Conservation (phyloP, 352 stramenopile genomes). For the Thraustochytrium sp. region DNA sequence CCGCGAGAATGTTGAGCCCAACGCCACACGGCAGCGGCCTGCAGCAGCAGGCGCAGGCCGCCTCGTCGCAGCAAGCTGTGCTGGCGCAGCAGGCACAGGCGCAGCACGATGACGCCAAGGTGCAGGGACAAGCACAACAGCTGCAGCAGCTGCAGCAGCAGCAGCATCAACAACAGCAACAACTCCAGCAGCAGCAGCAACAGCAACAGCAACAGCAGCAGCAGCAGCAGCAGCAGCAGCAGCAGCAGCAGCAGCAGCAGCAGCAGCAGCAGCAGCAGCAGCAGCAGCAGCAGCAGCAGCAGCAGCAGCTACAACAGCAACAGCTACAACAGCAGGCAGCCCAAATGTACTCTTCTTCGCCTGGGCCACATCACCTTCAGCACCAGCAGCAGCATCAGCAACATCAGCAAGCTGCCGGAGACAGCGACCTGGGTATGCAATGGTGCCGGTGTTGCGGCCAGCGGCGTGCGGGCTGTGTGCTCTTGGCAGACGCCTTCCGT, state of each 20-base stretch:
- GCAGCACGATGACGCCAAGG: not conserved
- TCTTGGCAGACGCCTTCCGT: constrained; percentile 30
- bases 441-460: constrained; percentile 34
- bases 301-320: not conserved
- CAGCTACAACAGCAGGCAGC: not conserved
- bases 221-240: not conserved
- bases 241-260: not conserved
- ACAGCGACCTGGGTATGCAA: not conserved
- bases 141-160: not conserved
- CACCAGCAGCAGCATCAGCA: not conserved
- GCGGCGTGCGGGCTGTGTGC: not conserved
- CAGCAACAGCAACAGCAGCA: not conserved
- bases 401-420: no score
- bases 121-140: not conserved
- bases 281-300: not conserved
- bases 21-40: no score
- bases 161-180: not conserved
- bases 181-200: not conserved
- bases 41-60: no score
- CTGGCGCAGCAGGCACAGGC: no score
- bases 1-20: no score
- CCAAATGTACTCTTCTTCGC: not conserved
- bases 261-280: not conserved
- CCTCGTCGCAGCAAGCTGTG: no score
- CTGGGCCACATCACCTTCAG: not conserved